phyloP scores from a whole-genome alignment of 345 rosid species.

The Kernera saxatilis region DNA sequence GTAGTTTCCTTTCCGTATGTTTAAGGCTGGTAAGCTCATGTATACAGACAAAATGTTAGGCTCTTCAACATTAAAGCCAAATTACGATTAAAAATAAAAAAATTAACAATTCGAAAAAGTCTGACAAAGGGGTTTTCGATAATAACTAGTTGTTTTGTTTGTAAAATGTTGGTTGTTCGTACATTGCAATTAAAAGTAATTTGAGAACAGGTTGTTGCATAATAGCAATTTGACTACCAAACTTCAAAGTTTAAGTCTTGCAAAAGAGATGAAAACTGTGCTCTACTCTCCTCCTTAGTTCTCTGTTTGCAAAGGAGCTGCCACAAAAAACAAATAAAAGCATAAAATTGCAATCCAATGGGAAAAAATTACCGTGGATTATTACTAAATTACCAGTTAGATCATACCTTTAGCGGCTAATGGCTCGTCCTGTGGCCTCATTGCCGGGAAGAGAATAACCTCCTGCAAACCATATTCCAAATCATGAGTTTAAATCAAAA shows the following conservation, averaged over 20 bases:
- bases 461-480: slow-evolving; percentile 42
- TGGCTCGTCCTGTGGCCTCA: slow-evolving; percentile 92
- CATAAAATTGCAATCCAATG: not conserved
- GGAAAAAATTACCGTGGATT: not conserved
- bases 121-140: not conserved
- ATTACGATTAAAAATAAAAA: not conserved
- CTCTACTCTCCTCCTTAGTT: not conserved
- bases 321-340: not conserved
- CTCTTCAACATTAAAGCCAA: not conserved
- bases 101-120: not conserved
- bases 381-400: not conserved
- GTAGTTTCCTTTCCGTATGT: not conserved
- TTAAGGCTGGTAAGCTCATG: not conserved
- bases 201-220: not conserved
- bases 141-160: not conserved
- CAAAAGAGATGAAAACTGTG: slow-evolving; percentile 12
- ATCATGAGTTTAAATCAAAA: not conserved
- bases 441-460: slow-evolving; percentile 96
- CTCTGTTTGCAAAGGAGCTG: slow-evolving; percentile 24
- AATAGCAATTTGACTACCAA: slow-evolving; percentile 1
- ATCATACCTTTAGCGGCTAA: slow-evolving; percentile 49
- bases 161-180: not conserved
- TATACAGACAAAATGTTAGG: not conserved
- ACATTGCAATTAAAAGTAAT: not conserved
- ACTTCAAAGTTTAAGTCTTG: not conserved